These are phyloP conservation scores for Lizonia empirigonia DNA, from an alignment of 2,329 filamentous ascomycete species.

Conservation along the genomic window DNA sequence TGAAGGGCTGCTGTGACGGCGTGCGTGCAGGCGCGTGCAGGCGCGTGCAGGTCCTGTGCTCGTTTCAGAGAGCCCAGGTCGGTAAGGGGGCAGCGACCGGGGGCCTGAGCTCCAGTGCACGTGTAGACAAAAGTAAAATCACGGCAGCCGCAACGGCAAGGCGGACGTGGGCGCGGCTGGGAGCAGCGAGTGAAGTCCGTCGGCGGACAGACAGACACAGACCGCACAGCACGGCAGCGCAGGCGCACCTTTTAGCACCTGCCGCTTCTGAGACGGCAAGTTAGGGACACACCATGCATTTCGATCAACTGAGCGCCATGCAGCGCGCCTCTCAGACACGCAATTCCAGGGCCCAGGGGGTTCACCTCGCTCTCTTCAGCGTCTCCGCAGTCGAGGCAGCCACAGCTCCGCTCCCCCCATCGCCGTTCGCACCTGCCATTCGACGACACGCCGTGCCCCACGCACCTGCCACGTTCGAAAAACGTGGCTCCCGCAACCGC, in stretches of 20 bases:
- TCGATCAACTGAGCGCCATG: slow-evolving; percentile 24
- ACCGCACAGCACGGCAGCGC: background rate
- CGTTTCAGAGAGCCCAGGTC: slow-evolving; percentile 32
- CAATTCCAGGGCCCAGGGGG: slow-evolving; percentile 9
- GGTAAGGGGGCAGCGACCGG: slow-evolving; percentile 30
- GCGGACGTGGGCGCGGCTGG: background rate
- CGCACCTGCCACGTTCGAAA: slow-evolving; percentile 28
- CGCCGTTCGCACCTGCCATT: slow-evolving; percentile 15
- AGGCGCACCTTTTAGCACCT: slow-evolving; percentile 18
- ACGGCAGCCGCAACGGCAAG: background rate
- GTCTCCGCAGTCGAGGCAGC: slow-evolving; percentile 5
- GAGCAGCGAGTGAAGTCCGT: slow-evolving; percentile 1
- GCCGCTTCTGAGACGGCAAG: slow-evolving; percentile 23
- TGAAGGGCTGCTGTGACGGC: slow-evolving; percentile 12
- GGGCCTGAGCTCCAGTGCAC: slow-evolving; percentile 17
- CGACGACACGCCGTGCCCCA: slow-evolving; percentile 23
- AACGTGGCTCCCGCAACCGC: slow-evolving; percentile 24
- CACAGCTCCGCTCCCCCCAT: slow-evolving; percentile 1
- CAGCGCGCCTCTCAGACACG: slow-evolving; percentile 25
- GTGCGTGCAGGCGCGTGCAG: slow-evolving; percentile 10
- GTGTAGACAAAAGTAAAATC: slow-evolving; percentile 3
- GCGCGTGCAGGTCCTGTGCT: slow-evolving; percentile 24
- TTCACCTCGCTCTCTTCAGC: slow-evolving; percentile 1
- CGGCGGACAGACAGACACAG: background rate
- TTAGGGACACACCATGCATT: slow-evolving; percentile 20